Evolutionary conservation across 1,284 basidiomycete species (phyloP), one percentile per base, ranked within the genome.

Genomic region (Trichosporon ovoides): DNA sequence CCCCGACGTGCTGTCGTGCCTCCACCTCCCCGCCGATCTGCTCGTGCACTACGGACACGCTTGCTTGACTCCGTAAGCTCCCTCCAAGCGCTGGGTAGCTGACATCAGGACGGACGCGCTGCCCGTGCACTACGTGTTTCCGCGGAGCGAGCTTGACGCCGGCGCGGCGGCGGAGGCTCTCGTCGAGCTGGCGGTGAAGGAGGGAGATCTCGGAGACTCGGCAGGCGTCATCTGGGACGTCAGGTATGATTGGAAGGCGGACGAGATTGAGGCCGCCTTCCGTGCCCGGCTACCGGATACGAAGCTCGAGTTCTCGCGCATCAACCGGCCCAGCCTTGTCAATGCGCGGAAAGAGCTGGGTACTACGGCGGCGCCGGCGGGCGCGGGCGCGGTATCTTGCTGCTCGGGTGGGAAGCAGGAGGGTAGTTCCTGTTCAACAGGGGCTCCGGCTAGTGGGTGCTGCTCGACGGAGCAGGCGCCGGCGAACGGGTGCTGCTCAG

Each of bases 41-140:
- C 82, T 98, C 60, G 87, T 99, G 6, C 95, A 98, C 73, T 98
- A 96, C 70, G 95, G 96, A 1, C 91, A 97, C 78, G 93, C 95
- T 0, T 99, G 96, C 76, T 83, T 98, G 79, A 93, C 68, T 24
- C 66, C 63, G 75, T 76, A 50, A 66, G 73, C 64, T 87, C n/a
- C n/a, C 38, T 37, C 51, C 38, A 28, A 57, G 52, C 1, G 31
- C 20, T 16, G 50, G 31, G n/a, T 22, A 19, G 46, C 43, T 55
- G 53, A 31, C 38, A 3, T 7, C 49, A 78, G 77, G 7, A 78
- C 77, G 18, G 73, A 77, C 57, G 70, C 74, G 20, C 56, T 78
- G 9, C 75, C 76, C 7, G 76, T 78, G 5, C 75, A 74, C 55
- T 79, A 78, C 60, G 77, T 79, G 52, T 78, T 79, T 53, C 77